Base-by-base conservation (phyloP, 768 basidiomycete species). In the Mycena olivaceomarginata region DNA sequence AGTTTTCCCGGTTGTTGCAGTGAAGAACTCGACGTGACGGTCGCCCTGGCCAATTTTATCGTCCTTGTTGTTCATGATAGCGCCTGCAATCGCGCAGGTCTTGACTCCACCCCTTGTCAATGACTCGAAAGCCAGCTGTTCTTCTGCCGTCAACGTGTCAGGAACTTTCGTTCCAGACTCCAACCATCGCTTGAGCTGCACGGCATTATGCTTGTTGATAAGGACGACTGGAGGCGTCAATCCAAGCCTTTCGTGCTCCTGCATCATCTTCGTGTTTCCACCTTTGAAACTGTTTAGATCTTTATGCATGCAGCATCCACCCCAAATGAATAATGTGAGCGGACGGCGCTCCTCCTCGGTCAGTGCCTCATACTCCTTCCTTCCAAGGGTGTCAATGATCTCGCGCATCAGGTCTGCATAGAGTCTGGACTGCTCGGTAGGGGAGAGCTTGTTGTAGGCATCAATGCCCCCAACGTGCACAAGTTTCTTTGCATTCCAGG, bases 1-100 rank as follows among this genome's bases (percentile, higher is more conserved):
- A 10, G 8, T 25, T 31, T 31, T 22, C 10, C 56, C 56, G 22
- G 15, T 15, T 5, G 2, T 7, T n/a, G 8, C 7, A 9, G 56
- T 57, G 9, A 57, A 10, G 25, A 57, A 57, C 22, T 57, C 56
- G 9, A 10, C 10, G 22, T 9, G 22, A 6, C 15, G 8, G 25
- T 31, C 56, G 3, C 22, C 56, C 16, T 57, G 56, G 8, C 56
- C 22, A 10, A 6, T 25, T 25, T 57, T 57, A 31, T 31, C 25
- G 56, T 57, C 56, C 56, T 57, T 57, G 56, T 57, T 57, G 56
- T 57, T 57, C 1, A 57, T n/a, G 25, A 57, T 57, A 31, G 56
- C 56, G 7, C 56, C 56, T 2, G 56, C 56, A 9, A 57, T 57
- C 9, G 56, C 56, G 22, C n/a, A 22, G 8, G 15, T 10, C 15